These are phyloP conservation scores for Chamaenerion angustifolium DNA, from an alignment of 345 rosid genomes.

Conservation along the genomic window DNA sequence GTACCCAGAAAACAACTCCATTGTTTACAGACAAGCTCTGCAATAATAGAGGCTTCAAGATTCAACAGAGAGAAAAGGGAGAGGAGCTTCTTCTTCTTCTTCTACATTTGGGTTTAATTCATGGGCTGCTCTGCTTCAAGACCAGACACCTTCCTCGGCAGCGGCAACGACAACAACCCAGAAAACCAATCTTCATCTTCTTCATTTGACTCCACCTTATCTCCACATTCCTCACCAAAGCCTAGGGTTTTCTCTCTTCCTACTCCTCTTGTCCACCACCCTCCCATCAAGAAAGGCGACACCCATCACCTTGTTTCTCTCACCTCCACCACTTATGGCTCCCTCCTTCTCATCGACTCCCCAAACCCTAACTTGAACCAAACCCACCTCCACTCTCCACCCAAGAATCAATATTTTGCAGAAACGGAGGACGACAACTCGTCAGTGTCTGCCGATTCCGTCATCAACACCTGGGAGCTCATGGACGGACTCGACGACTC, in stretches of 20 bases:
- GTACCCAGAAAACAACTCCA: no score
- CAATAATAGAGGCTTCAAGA: no score
- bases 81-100: not conserved
- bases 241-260: constrained; percentile 10
- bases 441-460: constrained; percentile 12
- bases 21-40: no score
- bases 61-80: not conserved
- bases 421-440: not conserved
- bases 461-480: constrained; percentile 20
- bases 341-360: constrained; percentile 15
- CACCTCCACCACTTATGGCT: constrained; percentile 22
- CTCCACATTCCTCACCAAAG: constrained; percentile 6
- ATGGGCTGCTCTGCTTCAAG: constrained; percentile 21
- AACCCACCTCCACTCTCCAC: not conserved
- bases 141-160: constrained; percentile 10
- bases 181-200: constrained; percentile 10
- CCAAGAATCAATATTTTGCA: constrained; percentile 1
- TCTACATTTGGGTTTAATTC: constrained; percentile 2
- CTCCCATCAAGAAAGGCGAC: constrained; percentile 14
- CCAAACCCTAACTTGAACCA: not conserved
- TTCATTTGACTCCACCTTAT: constrained; percentile 6
- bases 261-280: constrained; percentile 14
- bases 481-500: constrained; percentile 18
- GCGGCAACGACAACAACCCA: constrained; percentile 1
- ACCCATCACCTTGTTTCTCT: constrained; percentile 21